phyloP scores from a whole-genome alignment of 371 early-diverging fungal species.

The Circinella minor region DNA sequence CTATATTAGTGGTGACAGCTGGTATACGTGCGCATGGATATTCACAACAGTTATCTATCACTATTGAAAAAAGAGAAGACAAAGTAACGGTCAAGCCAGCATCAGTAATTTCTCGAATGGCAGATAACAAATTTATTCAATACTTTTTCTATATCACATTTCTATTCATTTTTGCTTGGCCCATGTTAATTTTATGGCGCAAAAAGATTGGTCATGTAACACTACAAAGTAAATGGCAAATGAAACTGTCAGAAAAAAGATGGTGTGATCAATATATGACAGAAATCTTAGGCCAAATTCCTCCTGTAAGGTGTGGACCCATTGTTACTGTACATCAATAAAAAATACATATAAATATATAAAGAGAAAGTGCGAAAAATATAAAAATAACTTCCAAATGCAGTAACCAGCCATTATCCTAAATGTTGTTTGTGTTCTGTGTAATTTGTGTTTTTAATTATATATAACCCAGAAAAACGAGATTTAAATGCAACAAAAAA shows the following conservation, averaged over 20 bases:
- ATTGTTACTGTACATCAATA: background rate
- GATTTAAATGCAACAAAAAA: no score
- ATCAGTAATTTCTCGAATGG: constrained; percentile 25
- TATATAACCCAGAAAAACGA: no score
- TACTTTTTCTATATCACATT: constrained; percentile 36
- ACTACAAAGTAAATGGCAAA: constrained; percentile 46
- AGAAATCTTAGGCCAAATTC: constrained; percentile 7
- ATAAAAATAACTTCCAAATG: no score
- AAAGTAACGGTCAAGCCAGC: constrained; percentile 41
- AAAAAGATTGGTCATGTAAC: constrained; percentile 38
- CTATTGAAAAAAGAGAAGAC: constrained; percentile 34
- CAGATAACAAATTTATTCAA: constrained; percentile 30
- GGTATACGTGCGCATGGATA: constrained; percentile 44
- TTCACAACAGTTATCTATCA: constrained; percentile 34
- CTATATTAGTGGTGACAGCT: constrained; percentile 30
- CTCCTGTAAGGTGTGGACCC: background rate
- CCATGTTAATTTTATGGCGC: constrained; percentile 28
- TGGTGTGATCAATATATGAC: constrained; percentile 28
- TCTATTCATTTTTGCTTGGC: constrained; percentile 43
- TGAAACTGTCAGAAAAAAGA: constrained; percentile 39
- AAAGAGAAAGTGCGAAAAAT: background rate
- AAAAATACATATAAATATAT: background rate
- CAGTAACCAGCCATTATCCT: no score
- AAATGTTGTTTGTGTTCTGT: no score
- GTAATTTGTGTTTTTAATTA: no score